These are phyloP conservation scores for Apiospora hydei DNA, from an alignment of 2,329 filamentous ascomycete genomes.

Conservation along the genomic window DNA sequence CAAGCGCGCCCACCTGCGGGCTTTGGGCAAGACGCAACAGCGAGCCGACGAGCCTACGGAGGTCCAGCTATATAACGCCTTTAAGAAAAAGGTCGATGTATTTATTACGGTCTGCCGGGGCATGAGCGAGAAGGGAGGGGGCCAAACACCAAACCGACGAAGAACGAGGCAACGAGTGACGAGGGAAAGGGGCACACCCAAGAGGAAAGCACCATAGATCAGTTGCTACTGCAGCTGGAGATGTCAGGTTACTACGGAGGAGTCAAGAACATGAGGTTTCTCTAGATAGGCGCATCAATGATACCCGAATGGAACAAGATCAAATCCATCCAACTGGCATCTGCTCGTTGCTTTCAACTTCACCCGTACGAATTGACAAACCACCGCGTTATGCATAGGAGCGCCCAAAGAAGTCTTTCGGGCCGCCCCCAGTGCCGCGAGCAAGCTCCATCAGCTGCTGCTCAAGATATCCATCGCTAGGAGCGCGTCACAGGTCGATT, in stretches of 20 bases:
- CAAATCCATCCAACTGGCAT: neutral
- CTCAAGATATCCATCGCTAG: too few relatives aligned
- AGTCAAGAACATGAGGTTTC: slow-evolving; percentile 14
- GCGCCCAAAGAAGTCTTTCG: too few relatives aligned
- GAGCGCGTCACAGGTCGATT: too few relatives aligned
- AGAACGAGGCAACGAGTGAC: slow-evolving; percentile 40
- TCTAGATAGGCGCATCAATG: slow-evolving; percentile 32
- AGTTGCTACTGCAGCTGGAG: slow-evolving; percentile 73
- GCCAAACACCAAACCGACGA: slow-evolving; percentile 45
- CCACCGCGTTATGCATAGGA: too few relatives aligned
- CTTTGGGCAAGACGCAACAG: slow-evolving; percentile 43
- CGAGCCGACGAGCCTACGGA: slow-evolving; percentile 32
- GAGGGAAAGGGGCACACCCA: slow-evolving; percentile 45
- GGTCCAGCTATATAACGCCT: slow-evolving; percentile 64
- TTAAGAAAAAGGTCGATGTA: slow-evolving; percentile 75
- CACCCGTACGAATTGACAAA: too few relatives aligned
- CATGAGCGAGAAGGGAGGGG: slow-evolving; percentile 68
- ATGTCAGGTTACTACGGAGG: slow-evolving; percentile 71
- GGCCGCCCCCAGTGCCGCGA: too few relatives aligned
- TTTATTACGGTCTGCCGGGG: slow-evolving; percentile 78
- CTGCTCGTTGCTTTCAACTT: too few relatives aligned
- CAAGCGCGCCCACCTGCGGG: slow-evolving; percentile 53
- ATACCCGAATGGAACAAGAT: slow-evolving; percentile 14
- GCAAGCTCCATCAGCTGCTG: too few relatives aligned
- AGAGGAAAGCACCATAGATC: slow-evolving; percentile 69